These are phyloP conservation scores for Aspergillus sclerotioniger DNA, from an alignment of 495 filamentous ascomycete species.

Conservation along the genomic window DNA sequence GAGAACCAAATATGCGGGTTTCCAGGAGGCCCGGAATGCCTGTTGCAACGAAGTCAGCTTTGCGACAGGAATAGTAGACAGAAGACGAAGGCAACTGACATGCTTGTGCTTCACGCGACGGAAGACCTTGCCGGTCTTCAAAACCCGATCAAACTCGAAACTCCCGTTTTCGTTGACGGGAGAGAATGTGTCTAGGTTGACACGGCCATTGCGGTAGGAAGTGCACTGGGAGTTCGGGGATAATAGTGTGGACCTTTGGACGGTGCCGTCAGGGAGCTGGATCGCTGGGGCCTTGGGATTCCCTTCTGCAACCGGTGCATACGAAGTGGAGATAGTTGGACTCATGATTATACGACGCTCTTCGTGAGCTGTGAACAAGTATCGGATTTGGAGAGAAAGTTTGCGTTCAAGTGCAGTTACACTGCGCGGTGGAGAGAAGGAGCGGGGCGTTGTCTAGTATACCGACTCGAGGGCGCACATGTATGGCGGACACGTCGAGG, in stretches of 20 bases:
- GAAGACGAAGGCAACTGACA: slow-evolving; percentile 46
- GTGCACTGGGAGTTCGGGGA: slow-evolving; percentile 13
- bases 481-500: neutral
- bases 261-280: slow-evolving; percentile 27
- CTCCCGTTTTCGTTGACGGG: slow-evolving; percentile 93
- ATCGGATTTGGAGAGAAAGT: neutral
- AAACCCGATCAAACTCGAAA: slow-evolving; percentile 89
- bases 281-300: slow-evolving; percentile 29
- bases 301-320: slow-evolving; percentile 28
- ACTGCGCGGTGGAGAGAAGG: slow-evolving; percentile 5
- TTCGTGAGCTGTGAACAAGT: neutral
- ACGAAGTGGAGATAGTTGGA: slow-evolving; percentile 20
- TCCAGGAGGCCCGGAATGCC: slow-evolving; percentile 64
- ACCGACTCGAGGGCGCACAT: neutral
- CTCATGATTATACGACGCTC: slow-evolving; percentile 22
- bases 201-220: slow-evolving; percentile 45
- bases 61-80: slow-evolving; percentile 5
- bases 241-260: slow-evolving; percentile 17
- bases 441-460: neutral
- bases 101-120: slow-evolving; percentile 93
- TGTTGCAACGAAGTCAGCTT: slow-evolving; percentile 4
- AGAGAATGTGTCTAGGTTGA: slow-evolving; percentile 62
- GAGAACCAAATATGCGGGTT: slow-evolving; percentile 83
- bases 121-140: slow-evolving; percentile 81
- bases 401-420: neutral